Evolutionary conservation across 2,329 filamentous ascomycete genomes (phyloP).

Genomic region (Monosporascus cannonballus): DNA sequence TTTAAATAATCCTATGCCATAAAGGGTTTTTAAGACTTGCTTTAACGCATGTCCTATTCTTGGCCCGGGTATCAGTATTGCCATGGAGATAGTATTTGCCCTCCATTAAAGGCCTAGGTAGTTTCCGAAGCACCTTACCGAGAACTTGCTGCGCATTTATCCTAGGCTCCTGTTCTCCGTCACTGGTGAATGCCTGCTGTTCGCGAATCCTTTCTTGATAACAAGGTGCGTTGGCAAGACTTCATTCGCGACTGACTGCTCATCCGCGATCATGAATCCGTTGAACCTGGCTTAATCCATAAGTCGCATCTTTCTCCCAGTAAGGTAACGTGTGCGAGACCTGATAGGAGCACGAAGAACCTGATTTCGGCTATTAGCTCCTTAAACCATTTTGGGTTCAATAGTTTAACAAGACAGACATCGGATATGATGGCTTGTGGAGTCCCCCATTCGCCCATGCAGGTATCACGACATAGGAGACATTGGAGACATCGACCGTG

Average conservation of each 20-base stretch:
- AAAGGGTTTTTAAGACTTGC: too few species aligned
- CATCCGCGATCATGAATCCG: conserved; percentile 18
- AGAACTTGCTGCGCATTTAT: neutral
- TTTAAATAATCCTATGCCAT: too few species aligned
- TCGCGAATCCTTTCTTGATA: neutral
- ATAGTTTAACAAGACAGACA: conserved; percentile 3
- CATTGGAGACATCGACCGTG: conserved; percentile 8
- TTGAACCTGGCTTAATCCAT: conserved; percentile 10
- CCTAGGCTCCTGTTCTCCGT: neutral
- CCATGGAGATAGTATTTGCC: too few species aligned
- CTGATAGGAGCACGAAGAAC: conserved; percentile 10
- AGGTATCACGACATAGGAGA: conserved; percentile 11
- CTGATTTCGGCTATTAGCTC: neutral
- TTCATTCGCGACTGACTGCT: conserved; percentile 13
- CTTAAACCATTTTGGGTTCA: neutral
- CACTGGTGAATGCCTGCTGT: neutral
- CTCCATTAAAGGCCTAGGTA: too few species aligned
- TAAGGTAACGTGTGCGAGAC: conserved; percentile 6
- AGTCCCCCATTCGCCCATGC: conserved; percentile 7
- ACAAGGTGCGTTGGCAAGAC: conserved; percentile 4
- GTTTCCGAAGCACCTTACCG: too few species aligned
- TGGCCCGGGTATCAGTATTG: too few species aligned
- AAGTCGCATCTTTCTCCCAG: conserved; percentile 3
- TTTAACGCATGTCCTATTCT: too few species aligned
- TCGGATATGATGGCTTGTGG: conserved; percentile 10